Evolutionary conservation across 371 early-diverging fungal species (phyloP).

Genomic region (Mortierella sp.): DNA sequence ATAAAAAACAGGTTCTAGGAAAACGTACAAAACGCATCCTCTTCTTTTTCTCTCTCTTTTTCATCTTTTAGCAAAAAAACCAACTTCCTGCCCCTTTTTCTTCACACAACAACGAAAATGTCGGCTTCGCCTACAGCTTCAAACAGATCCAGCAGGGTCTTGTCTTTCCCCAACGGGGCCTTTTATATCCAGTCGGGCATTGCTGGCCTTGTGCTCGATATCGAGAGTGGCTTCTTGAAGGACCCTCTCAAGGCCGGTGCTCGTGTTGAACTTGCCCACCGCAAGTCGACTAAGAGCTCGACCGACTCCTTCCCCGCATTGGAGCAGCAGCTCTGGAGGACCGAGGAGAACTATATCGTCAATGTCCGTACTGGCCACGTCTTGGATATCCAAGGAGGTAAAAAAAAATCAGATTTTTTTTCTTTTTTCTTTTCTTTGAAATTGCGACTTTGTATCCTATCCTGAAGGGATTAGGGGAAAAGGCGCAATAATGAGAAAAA

Average conservation of each 20-base stretch:
- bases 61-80: constrained; percentile 9
- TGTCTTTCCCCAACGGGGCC: constrained; percentile 47
- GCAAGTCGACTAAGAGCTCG: constrained; percentile 38
- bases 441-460: constrained; percentile 6
- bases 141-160: constrained; percentile 39
- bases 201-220: constrained; percentile 49
- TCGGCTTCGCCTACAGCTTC: constrained; percentile 39
- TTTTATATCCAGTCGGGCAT: constrained; percentile 52
- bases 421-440: background rate
- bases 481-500: background rate
- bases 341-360: constrained; percentile 51
- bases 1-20: constrained; percentile 15
- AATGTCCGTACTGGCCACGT: constrained; percentile 52
- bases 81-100: background rate
- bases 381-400: constrained; percentile 57
- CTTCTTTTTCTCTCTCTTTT: background rate
- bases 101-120: constrained; percentile 21
- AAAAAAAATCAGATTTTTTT: constrained; percentile 10
- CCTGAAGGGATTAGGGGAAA: background rate
- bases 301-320: constrained; percentile 22
- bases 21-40: constrained; percentile 13
- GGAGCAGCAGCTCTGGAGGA: constrained; percentile 55
- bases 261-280: constrained; percentile 46
- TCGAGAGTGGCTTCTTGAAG: constrained; percentile 55
- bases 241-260: constrained; percentile 54